Evolutionary conservation across 306 rosid species (phyloP).

Genomic region (Cucurbita pepo): DNA sequence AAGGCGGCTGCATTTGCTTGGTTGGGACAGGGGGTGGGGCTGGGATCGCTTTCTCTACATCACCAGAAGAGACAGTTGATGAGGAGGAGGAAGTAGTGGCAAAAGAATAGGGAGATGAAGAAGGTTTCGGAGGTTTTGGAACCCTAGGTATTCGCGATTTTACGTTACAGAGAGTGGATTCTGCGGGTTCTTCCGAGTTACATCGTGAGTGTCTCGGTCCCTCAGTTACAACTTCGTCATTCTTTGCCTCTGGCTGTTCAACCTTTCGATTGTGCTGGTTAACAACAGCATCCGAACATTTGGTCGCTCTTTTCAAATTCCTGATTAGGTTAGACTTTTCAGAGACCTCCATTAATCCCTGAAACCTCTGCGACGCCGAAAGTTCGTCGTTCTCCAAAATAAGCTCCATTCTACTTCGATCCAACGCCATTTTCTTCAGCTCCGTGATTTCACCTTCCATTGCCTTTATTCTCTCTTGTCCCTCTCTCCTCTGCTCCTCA

Average conservation of each 20-base stretch:
- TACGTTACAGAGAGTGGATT: slow-evolving; percentile 25
- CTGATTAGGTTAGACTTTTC: slow-evolving; percentile 39
- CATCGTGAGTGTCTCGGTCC: slow-evolving; percentile 43
- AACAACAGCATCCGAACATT: slow-evolving; percentile 9
- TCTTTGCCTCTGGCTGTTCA: slow-evolving; percentile 35
- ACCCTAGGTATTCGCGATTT: slow-evolving; percentile 79
- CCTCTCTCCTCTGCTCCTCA: slow-evolving; percentile 33
- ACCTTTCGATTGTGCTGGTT: slow-evolving; percentile 24
- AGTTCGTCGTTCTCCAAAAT: slow-evolving; percentile 25
- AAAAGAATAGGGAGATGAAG: slow-evolving; percentile 16
- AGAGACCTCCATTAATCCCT: slow-evolving; percentile 37
- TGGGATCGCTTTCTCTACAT: slow-evolving; percentile 21
- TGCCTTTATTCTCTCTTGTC: slow-evolving; percentile 22
- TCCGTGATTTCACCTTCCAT: slow-evolving; percentile 51
- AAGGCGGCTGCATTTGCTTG: slow-evolving; percentile 6
- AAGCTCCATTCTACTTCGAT: slow-evolving; percentile 15
- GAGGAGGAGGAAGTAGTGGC: slow-evolving; percentile 19
- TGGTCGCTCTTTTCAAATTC: slow-evolving; percentile 37
- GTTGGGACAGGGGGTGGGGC: slow-evolving; percentile 24
- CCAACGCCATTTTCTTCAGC: slow-evolving; percentile 42
- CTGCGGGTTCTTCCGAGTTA: slow-evolving; percentile 73
- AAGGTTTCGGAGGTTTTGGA: slow-evolving; percentile 79
- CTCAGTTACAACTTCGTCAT: slow-evolving; percentile 36
- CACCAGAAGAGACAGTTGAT: slow-evolving; percentile 7
- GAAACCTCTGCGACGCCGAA: slow-evolving; percentile 58